These are phyloP conservation scores for Avena sativa DNA, from an alignment of 176 grass and related monocot species.

Conservation along the genomic window DNA sequence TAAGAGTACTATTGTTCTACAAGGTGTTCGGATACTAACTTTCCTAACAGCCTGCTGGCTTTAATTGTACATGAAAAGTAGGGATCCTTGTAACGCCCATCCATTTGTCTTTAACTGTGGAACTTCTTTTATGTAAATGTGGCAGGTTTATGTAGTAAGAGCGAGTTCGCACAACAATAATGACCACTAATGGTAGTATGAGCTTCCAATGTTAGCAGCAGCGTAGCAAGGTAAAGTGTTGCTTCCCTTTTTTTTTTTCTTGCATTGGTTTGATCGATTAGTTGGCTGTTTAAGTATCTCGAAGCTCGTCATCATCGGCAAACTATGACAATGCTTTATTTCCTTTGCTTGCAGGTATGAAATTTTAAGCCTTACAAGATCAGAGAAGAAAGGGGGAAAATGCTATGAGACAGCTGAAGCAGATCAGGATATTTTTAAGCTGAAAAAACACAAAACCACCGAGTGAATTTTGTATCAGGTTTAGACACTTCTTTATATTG, in stretches of 20 bases:
- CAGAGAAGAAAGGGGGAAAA: no score
- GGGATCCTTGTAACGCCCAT: not conserved
- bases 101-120: not conserved
- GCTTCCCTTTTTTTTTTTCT: not conserved
- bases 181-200: conserved; percentile 31
- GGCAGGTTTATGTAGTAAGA: conserved; percentile 79
- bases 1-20: not conserved
- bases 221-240: conserved; percentile 31
- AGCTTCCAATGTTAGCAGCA: not conserved
- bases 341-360: no score
- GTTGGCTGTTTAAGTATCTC: not conserved
- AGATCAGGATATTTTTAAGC: no score
- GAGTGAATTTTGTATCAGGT: no score
- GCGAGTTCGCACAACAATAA: conserved; percentile 59
- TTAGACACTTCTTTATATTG: no score
- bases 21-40: not conserved
- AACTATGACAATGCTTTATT: no score
- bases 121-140: conserved; percentile 23
- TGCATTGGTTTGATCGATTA: not conserved
- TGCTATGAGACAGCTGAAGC: no score
- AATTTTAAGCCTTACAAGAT: no score
- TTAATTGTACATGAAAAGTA: not conserved
- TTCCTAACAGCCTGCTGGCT: not conserved
- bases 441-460: no score
- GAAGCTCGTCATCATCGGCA: no score